Percentiles rank a stretch among this genome's conserved stretches.
Evolutionary conservation across 1,284 basidiomycete species (phyloP).

Genomic region (Peniophora sp.): DNA sequence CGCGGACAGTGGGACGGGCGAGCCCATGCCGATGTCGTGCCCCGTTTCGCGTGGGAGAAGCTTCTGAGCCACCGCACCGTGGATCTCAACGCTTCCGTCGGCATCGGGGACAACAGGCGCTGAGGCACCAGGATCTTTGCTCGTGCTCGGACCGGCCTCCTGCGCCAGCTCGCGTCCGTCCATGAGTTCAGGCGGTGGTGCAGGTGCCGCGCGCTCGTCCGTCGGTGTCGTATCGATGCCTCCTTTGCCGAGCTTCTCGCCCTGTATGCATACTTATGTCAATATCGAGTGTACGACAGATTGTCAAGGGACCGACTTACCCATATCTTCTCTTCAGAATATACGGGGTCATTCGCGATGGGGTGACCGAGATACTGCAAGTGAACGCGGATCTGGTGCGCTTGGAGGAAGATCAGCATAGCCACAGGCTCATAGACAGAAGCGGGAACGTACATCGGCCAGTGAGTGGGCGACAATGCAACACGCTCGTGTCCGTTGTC

Average conservation of each 20-base stretch:
- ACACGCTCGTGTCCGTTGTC: slow-evolving; percentile 78
- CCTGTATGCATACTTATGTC: slow-evolving; percentile 33
- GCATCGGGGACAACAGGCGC: not conserved
- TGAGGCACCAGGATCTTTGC: not conserved
- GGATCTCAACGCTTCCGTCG: not conserved
- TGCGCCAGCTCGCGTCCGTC: too few relatives aligned
- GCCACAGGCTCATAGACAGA: not conserved
- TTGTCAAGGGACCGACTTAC: slow-evolving; percentile 36
- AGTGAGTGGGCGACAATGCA: slow-evolving; percentile 83
- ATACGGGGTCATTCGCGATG: slow-evolving; percentile 89
- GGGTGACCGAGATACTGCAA: slow-evolving; percentile 92
- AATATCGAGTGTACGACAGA: not conserved
- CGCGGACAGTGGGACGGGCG: slow-evolving; percentile 76
- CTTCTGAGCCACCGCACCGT: slow-evolving; percentile 18
- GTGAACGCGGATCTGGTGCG: slow-evolving; percentile 94
- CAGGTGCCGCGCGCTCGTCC: slow-evolving; percentile 55
- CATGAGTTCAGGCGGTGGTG: slow-evolving; percentile 4
- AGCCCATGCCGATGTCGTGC: slow-evolving; percentile 83
- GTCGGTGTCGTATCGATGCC: slow-evolving; percentile 71
- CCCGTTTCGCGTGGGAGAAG: slow-evolving; percentile 75
- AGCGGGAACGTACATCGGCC: slow-evolving; percentile 68
- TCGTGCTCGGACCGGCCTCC: too few relatives aligned
- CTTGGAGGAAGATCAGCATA: slow-evolving; percentile 29
- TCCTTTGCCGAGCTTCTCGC: slow-evolving; percentile 67
- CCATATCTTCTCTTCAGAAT: slow-evolving; percentile 79